A percentile compares a stretch with the other conserved stretches of the same genome.
Evolutionary conservation across 768 basidiomycete genomes (phyloP).

Genomic region (Phlegmacium glaucopus): DNA sequence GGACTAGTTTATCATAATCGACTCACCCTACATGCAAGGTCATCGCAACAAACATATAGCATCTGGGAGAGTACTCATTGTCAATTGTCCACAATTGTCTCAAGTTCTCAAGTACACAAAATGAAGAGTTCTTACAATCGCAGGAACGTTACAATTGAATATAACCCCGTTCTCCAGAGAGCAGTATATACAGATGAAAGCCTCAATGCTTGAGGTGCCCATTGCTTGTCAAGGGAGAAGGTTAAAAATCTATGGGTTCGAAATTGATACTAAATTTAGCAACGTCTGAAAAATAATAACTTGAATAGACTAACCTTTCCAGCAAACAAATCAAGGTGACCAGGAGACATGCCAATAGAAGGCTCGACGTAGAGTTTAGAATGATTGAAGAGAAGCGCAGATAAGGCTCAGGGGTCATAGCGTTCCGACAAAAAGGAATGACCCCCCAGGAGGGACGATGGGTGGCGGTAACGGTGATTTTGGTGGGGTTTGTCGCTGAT

Average conservation of each 20-base stretch:
- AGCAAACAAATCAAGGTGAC: slow-evolving; percentile 44
- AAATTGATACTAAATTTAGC: background rate
- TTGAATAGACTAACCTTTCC: slow-evolving; percentile 54
- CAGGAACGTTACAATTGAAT: slow-evolving; percentile 53
- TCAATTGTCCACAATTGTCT: background rate
- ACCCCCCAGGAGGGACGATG: background rate
- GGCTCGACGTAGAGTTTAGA: slow-evolving; percentile 46
- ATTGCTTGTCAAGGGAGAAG: slow-evolving; percentile 43
- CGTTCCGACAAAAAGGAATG: background rate
- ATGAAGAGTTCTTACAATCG: slow-evolving; percentile 45
- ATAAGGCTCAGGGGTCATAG: slow-evolving; percentile 12
- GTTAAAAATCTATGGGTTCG: slow-evolving; percentile 58
- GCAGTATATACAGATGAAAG: slow-evolving; percentile 43
- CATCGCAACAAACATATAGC: slow-evolving; percentile 76
- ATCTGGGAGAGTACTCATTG: slow-evolving; percentile 32
- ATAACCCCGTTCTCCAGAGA: slow-evolving; percentile 51
- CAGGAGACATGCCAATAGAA: slow-evolving; percentile 44
- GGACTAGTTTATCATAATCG: background rate
- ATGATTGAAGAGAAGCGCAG: slow-evolving; percentile 38
- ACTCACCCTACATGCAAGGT: slow-evolving; percentile 68
- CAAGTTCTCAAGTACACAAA: no score
- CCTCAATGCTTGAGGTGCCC: slow-evolving; percentile 39
- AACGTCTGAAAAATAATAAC: background rate
- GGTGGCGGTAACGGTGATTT: no score
- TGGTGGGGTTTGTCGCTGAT: no score